Base-by-base conservation (phyloP, 352 stramenopile genomes). In the Pythium dissotocum region DNA sequence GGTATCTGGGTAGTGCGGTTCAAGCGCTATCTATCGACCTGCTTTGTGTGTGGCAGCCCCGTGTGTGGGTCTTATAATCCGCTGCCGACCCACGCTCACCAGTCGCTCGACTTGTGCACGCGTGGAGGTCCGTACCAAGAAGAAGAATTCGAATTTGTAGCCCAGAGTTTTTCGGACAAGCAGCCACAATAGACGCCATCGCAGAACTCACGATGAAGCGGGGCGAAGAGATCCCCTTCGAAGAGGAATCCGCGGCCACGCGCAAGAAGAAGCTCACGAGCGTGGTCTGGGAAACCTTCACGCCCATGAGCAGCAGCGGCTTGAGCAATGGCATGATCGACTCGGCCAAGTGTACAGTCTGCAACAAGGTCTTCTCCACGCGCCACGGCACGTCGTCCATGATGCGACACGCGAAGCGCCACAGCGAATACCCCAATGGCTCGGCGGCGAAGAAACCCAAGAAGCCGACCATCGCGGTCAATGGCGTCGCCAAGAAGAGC, bases 231-330 rank as follows among this genome's bases (percentile, higher is more conserved):
- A 85, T 91, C 70, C 75, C 77, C 32, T 88, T 90, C 51, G 82
- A 90, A 51, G 81, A 91, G 58, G 81, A 90, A 63, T 69, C 67
- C 48, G 56, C 67, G 40, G 59, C 73, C 12, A 73, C 76, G 63
- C 82, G 83, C 69, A 91, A 90, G 67, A 93, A 93, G 70, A 93
- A 93, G 73, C 81, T 91, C 65, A 93, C 85, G 64, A 91, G 83
- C 66, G 72, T 91, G 66, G 85, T 93, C 42, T 93, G 85, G 85
- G 83, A 93, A 74, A 93, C 82, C 30, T 93, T 93, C 66, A 89
- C 85, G 61, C 85, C 85, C 51, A 76, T 89, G 49, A 85, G 73
- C 32, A 91, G 79, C 70, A 85, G 69, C 44, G 85, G 82, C 0
- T 60, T 87, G 53, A 84, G 81, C 56, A 84, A 93, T 58, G 85